These are phyloP conservation scores for Pulveroboletus sp. DNA, from an alignment of 768 basidiomycete species.

Conservation along the genomic window DNA sequence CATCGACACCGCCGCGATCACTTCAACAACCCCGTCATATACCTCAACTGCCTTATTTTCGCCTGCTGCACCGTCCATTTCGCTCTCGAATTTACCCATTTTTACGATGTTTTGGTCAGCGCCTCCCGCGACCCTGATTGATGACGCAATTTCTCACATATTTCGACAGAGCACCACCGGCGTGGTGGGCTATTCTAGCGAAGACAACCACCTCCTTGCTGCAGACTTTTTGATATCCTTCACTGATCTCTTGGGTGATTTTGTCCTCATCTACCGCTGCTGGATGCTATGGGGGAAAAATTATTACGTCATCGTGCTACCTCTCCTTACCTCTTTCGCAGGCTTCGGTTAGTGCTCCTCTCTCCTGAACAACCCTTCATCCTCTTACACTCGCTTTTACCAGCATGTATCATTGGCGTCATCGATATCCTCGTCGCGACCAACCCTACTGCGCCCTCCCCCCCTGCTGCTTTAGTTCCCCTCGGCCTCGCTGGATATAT, in stretches of 20 bases:
- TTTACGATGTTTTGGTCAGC: slow-evolving; percentile 31
- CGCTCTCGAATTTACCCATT: slow-evolving; percentile 37
- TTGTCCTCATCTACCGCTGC: slow-evolving; percentile 39
- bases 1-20: slow-evolving; percentile 6
- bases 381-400: not conserved
- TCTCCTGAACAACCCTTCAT: not conserved
- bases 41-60: slow-evolving; percentile 31
- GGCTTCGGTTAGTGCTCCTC: slow-evolving; percentile 31
- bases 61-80: slow-evolving; percentile 31
- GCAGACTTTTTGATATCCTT: slow-evolving; percentile 37
- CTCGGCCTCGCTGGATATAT: slow-evolving; percentile 34
- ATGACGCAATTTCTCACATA: not conserved
- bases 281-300: slow-evolving; percentile 39
- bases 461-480: slow-evolving; percentile 34
- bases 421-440: slow-evolving; percentile 27
- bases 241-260: slow-evolving; percentile 35
- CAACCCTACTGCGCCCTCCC: slow-evolving; percentile 29
- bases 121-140: not conserved
- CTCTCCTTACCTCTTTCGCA: slow-evolving; percentile 31
- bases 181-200: slow-evolving; percentile 26
- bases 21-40: slow-evolving; percentile 25
- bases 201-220: slow-evolving; percentile 30
- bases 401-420: slow-evolving; percentile 32
- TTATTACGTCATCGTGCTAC: slow-evolving; percentile 33
- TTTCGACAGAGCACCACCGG: slow-evolving; percentile 22